Conservation (phyloP, 2,329 filamentous ascomycete species). For the Fusarium odoratissimum region DNA sequence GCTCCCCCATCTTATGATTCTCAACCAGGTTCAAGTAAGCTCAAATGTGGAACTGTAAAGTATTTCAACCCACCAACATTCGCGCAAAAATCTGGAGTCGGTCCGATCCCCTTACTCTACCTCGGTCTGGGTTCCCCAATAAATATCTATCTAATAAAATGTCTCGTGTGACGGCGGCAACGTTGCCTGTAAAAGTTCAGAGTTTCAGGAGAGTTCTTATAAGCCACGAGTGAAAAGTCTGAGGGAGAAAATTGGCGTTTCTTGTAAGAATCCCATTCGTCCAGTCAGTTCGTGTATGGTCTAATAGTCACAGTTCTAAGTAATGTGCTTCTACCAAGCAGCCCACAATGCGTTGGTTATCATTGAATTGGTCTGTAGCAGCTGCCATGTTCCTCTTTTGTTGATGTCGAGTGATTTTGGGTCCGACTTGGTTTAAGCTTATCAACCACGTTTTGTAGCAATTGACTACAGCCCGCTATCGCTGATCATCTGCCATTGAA, state of each 20-base stretch:
- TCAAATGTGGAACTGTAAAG: conserved; percentile 30
- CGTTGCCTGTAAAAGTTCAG: not conserved
- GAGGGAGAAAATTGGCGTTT: not conserved
- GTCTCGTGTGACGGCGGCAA: not conserved
- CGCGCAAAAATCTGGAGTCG: conserved; percentile 29
- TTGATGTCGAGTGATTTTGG: not conserved
- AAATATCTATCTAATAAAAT: not conserved
- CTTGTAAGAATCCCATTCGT: not conserved
- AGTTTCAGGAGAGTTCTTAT: not conserved
- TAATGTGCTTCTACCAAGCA: not conserved
- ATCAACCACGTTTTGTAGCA: not conserved
- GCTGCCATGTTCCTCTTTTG: not conserved
- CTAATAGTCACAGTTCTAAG: not conserved
- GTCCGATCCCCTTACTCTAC: conserved; percentile 25
- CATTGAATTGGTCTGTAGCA: not conserved
- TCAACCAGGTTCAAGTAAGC: conserved; percentile 17
- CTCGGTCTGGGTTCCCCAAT: conserved; percentile 11
- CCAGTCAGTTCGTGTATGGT: not conserved
- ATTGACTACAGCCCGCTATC: not conserved
- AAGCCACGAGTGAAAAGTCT: not conserved
- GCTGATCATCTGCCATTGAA: not conserved
- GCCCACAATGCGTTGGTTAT: not conserved
- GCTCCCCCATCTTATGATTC: conserved; percentile 5
- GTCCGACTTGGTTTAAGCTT: conserved; percentile 21
- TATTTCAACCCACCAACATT: conserved; percentile 27